A percentile compares a stretch with the other conserved stretches of the same genome.
These are phyloP conservation scores for Beauveria pseudobassiana DNA, from an alignment of 2,329 filamentous ascomycete species.

Conservation along the genomic window DNA sequence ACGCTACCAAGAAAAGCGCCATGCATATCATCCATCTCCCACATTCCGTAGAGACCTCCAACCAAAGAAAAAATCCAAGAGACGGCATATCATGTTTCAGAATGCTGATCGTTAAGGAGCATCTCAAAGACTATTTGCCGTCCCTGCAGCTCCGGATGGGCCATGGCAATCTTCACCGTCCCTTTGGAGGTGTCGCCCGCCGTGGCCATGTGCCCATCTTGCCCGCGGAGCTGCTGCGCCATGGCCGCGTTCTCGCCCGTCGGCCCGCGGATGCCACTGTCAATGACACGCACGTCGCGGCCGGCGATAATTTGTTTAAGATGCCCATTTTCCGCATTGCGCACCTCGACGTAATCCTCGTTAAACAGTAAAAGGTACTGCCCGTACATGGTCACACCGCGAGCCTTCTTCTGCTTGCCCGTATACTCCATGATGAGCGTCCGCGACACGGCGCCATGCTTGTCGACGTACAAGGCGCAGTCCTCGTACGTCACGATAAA, in stretches of 20 bases:
- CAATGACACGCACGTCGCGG: constrained; percentile 79
- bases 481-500: constrained; percentile 93
- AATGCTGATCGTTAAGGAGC: constrained; percentile 80
- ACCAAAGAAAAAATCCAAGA: background rate
- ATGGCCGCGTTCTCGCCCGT: constrained; percentile 40
- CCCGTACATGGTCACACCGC: constrained; percentile 79
- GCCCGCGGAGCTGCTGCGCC: constrained; percentile 26
- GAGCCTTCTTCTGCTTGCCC: constrained; percentile 73
- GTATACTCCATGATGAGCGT: constrained; percentile 98
- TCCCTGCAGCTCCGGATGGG: constrained; percentile 78
- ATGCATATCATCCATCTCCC: background rate
- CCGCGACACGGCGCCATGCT: constrained; percentile 90
- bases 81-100: constrained; percentile 31
- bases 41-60: background rate
- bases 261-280: constrained; percentile 67
- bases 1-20: background rate
- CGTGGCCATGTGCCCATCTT: constrained; percentile 27
- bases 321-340: constrained; percentile 92
- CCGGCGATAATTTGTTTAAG: constrained; percentile 91
- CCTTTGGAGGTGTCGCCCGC: constrained; percentile 48
- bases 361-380: constrained; percentile 92
- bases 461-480: constrained; percentile 96
- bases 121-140: constrained; percentile 88
- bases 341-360: constrained; percentile 91
- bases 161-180: constrained; percentile 91